A percentile compares a stretch with the other conserved stretches of the same genome.
Conservation (phyloP, 805 yeast species). For the Zygoascus ofunaensis region DNA sequence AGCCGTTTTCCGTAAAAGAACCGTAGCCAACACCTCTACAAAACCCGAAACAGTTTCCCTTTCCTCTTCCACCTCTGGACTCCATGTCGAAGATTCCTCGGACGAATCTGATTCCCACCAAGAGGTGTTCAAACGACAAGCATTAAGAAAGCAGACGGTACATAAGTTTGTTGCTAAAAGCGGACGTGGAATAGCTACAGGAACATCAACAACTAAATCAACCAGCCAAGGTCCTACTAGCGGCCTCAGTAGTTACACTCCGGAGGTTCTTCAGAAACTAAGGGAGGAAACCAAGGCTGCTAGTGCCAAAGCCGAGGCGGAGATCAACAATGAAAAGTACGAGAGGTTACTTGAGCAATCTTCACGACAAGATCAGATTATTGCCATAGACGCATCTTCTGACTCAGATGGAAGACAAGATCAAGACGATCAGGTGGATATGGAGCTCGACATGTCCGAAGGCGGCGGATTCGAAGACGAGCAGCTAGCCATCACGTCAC, state of each 20-base stretch:
- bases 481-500: conserved; percentile 12
- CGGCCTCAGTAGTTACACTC: neutral
- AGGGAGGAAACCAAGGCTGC: neutral
- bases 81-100: too few relatives aligned
- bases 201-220: neutral
- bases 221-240: neutral
- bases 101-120: neutral
- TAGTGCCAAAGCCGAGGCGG: neutral
- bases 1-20: neutral
- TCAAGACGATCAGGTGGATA: neutral
- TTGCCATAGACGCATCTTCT: neutral
- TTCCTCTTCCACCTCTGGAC: too few relatives aligned
- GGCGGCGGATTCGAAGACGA: conserved; percentile 33
- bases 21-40: too few relatives aligned
- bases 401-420: neutral
- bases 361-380: neutral
- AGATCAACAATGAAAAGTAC: too few relatives aligned
- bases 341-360: too few relatives aligned
- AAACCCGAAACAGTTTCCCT: too few relatives aligned
- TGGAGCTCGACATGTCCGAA: conserved; percentile 29
- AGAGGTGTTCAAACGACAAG: neutral
- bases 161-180: neutral
- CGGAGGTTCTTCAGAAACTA: neutral
- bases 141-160: neutral
- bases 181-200: too few relatives aligned